Evolutionary conservation across 352 stramenopile genomes (phyloP), one percentile per base, ranked within the genome.

Genomic region (Globisporangium abappressorium): DNA sequence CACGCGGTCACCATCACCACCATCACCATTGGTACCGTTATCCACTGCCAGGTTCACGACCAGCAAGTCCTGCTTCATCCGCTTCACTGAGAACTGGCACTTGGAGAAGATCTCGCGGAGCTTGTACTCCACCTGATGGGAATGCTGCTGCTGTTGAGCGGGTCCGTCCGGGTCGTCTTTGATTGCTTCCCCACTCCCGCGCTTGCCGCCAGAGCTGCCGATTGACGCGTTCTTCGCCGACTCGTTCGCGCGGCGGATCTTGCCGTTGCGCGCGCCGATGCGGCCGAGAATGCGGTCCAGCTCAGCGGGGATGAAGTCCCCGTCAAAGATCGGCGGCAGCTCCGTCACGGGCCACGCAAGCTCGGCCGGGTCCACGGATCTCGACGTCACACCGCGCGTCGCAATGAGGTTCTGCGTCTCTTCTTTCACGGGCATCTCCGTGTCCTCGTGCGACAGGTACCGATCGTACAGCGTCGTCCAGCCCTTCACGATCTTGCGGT

Each of bases 351-450:
- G 86, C 86, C 86, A 95, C 36, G 79, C 43, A 43, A 90, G 77
- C 66, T 99, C 97, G 63, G 96, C 83, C n/a, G 94, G 86, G 79
- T 98, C 95, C 4, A 96, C 84, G 20, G 89, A 81, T n/a, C 74
- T 64, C 11, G 82, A 72, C 15, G 84, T 87, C 24, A 82, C 79
- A 8, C 85, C 81, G 12, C 85, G 81, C 1, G 85, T 91, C 18
- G 77, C 75, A 5, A 92, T 76, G 5, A 73, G 58, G 26, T 36
- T 36, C 15, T 53, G 41, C 7, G 43, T 41, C n/a, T 65, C 62
- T 47, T 84, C 76, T 54, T 76, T 81, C 33, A 74, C 54, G 14
- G 77, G 70, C 53, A 79, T 51, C 34, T 72, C 69, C 8, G 64
- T 65, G 33, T 60, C 43, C 20, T 62, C 60, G 24, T 59, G 53